phyloP scores from a whole-genome alignment of 169 alveolate genomes.

The Plasmodium fragile region DNA sequence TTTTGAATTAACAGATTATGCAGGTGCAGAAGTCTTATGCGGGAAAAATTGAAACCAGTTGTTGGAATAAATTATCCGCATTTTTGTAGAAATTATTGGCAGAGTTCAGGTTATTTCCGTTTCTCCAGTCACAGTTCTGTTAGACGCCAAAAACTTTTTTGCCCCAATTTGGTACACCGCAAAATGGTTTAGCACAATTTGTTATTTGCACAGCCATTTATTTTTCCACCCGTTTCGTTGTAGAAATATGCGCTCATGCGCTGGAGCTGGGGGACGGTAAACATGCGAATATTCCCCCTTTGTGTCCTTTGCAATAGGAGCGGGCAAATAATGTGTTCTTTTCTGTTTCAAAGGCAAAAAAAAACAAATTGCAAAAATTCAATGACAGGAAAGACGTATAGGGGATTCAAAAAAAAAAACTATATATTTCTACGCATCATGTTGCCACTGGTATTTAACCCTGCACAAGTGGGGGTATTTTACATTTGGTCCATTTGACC shows the following conservation, averaged over 20 bases:
- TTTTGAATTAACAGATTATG: constrained; percentile 38
- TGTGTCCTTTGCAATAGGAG: neutral
- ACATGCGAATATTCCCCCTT: neutral
- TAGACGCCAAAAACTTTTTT: constrained; percentile 8
- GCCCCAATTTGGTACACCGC: neutral
- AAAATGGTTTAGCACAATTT: neutral
- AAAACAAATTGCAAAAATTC: neutral
- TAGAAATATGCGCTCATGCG: constrained; percentile 17
- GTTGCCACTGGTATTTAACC: neutral
- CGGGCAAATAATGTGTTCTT: neutral
- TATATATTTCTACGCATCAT: neutral
- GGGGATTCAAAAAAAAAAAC: neutral
- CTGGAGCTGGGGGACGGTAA: neutral
- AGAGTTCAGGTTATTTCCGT: constrained; percentile 25
- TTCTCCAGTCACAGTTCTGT: neutral
- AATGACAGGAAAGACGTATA: neutral
- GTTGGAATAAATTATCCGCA: constrained; percentile 22
- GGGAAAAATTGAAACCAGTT: constrained; percentile 1
- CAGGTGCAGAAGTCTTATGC: constrained; percentile 60
- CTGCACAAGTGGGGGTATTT: neutral
- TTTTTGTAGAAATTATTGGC: constrained; percentile 45
- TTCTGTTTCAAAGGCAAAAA: neutral
- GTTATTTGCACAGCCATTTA: constrained; percentile 18
- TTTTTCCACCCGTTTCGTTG: constrained; percentile 9
- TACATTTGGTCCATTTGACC: neutral